Evolutionary conservation across 768 basidiomycete species (phyloP).

Genomic region (Termitomyces eurrhizus): DNA sequence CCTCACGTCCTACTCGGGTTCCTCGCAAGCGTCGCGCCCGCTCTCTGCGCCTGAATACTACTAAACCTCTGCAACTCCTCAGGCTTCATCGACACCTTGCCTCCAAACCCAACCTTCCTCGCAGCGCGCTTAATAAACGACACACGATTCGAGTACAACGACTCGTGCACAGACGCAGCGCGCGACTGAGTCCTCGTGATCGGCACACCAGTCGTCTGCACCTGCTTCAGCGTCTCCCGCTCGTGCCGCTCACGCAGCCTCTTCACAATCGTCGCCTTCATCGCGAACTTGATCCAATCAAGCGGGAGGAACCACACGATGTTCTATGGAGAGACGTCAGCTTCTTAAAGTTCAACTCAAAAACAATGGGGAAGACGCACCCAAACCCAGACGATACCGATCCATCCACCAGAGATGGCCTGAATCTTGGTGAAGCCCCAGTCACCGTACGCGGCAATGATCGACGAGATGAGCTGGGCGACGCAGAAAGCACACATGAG

Average conservation of each 20-base stretch:
- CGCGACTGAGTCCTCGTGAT: slow-evolving; percentile 88
- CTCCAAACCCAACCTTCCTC: slow-evolving; percentile 85
- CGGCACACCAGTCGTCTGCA: slow-evolving; percentile 51
- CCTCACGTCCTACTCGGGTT: slow-evolving; percentile 62
- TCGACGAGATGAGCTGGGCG: slow-evolving; percentile 91
- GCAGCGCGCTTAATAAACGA: slow-evolving; percentile 88
- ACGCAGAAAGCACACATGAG: slow-evolving; percentile 88
- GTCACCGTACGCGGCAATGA: slow-evolving; percentile 91
- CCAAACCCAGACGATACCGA: slow-evolving; percentile 97
- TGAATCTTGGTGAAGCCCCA: slow-evolving; percentile 91
- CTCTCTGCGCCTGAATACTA: slow-evolving; percentile 77
- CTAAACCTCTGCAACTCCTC: slow-evolving; percentile 85
- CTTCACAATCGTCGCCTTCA: slow-evolving; percentile 93
- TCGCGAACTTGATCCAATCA: slow-evolving; percentile 93
- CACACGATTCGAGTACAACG: slow-evolving; percentile 92
- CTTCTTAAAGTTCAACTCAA: too few species aligned
- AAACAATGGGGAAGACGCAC: slow-evolving; percentile 40
- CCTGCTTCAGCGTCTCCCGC: slow-evolving; percentile 35
- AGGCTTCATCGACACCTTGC: slow-evolving; percentile 74
- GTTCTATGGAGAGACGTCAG: slow-evolving; percentile 49
- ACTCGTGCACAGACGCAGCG: slow-evolving; percentile 86
- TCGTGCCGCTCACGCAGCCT: slow-evolving; percentile 67
- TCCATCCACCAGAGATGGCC: slow-evolving; percentile 87
- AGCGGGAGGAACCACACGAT: slow-evolving; percentile 95
- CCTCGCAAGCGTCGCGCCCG: slow-evolving; percentile 75